phyloP scores from a whole-genome alignment of 345 rosid genomes.

The Lepidium didymum region DNA sequence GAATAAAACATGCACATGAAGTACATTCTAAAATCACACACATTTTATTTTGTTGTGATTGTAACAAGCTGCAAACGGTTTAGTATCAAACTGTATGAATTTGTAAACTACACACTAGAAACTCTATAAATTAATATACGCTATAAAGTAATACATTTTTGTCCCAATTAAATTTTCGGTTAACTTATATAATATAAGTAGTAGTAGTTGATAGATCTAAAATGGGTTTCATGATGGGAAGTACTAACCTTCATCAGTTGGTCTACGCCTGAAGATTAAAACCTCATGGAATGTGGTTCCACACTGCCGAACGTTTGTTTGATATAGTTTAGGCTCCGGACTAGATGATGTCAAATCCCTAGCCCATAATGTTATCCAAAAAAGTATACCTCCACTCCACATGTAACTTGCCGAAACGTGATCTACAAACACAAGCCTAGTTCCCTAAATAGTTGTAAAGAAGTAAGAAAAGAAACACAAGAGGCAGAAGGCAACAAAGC shows the following conservation, averaged over 20 bases:
- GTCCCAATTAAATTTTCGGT: too few species aligned
- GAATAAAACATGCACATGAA: background rate
- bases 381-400: background rate
- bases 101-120: background rate
- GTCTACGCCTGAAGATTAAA: background rate
- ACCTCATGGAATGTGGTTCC: background rate
- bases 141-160: too few species aligned
- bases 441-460: background rate
- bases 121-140: too few species aligned
- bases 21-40: too few species aligned
- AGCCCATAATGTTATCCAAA: conserved; percentile 1
- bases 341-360: background rate
- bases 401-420: background rate
- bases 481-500: background rate
- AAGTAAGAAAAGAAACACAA: background rate
- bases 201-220: background rate
- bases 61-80: background rate
- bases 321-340: conserved; percentile 4
- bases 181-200: too few species aligned
- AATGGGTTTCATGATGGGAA: background rate
- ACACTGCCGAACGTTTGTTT: background rate
- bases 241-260: background rate
- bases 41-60: too few species aligned
- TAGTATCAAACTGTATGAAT: background rate
- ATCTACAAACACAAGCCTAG: background rate